Conservation (phyloP, 352 stramenopile genomes). For the Globisporangium echinulatum region DNA sequence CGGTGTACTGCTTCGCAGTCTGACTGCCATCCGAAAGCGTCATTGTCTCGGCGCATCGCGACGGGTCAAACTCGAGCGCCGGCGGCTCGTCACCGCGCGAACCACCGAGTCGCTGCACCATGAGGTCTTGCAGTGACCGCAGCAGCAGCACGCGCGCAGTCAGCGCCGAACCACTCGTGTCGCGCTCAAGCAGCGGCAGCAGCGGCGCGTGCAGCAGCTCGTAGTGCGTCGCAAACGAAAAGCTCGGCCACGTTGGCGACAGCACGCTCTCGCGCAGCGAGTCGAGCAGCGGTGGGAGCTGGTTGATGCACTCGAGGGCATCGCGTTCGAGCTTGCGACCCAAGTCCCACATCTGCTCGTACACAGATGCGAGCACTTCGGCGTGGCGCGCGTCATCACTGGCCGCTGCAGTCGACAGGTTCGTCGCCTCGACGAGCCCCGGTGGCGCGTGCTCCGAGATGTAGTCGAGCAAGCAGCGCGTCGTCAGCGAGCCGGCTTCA, state of each 20-base stretch:
- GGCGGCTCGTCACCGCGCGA: conserved; percentile 67
- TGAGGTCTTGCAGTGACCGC: conserved; percentile 79
- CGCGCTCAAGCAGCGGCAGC: conserved; percentile 53
- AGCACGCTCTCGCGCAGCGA: conserved; percentile 66
- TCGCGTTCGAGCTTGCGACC: conserved; percentile 49
- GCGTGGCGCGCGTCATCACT: conserved; percentile 34
- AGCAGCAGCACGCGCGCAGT: conserved; percentile 65
- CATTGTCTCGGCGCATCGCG: conserved; percentile 85
- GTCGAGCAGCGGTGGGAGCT: conserved; percentile 48
- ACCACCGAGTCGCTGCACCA: conserved; percentile 73
- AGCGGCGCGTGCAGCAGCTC: conserved; percentile 61
- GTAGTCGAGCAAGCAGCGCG: conserved; percentile 67
- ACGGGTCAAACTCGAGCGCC: conserved; percentile 81
- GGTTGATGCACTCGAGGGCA: conserved; percentile 65
- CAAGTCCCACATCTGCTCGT: conserved; percentile 69
- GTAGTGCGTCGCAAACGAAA: conserved; percentile 58
- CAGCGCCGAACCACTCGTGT: conserved; percentile 10
- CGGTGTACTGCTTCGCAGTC: conserved; percentile 85
- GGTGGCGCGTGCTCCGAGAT: conserved; percentile 46
- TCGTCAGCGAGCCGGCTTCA: conserved; percentile 47
- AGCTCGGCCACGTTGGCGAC: conserved; percentile 38
- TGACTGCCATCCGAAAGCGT: conserved; percentile 77
- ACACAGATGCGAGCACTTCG: conserved; percentile 52
- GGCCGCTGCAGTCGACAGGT: conserved; percentile 16
- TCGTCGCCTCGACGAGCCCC: conserved; percentile 47